Percentiles rank a stretch among this genome's conserved stretches.
phyloP scores from a whole-genome alignment of 768 basidiomycete species.

The Tulasnella sp. region DNA sequence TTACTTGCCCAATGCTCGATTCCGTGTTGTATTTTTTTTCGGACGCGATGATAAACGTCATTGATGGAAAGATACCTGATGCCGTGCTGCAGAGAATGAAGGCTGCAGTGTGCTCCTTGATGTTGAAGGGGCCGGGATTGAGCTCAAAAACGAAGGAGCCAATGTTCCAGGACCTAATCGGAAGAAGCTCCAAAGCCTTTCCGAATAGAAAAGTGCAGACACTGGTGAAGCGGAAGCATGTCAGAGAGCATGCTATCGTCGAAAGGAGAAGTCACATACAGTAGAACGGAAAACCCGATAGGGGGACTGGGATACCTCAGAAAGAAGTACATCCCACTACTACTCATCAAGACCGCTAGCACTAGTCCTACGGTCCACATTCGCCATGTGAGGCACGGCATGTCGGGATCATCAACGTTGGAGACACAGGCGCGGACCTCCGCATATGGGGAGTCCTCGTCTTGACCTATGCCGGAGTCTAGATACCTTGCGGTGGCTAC shows the following conservation, averaged over 20 bases:
- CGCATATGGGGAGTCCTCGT: constrained; percentile 94
- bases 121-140: constrained; percentile 94
- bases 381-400: constrained; percentile 87
- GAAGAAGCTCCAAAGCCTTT: constrained; percentile 69
- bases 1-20: constrained; percentile 52
- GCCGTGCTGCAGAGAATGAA: constrained; percentile 79
- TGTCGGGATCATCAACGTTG: constrained; percentile 97
- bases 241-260: constrained; percentile 23
- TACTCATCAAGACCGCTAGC: constrained; percentile 48
- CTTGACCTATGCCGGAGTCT: constrained; percentile 29
- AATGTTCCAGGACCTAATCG: constrained; percentile 36
- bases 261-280: constrained; percentile 48
- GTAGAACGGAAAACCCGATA: constrained; percentile 71
- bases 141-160: constrained; percentile 61
- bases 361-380: constrained; percentile 80
- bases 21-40: constrained; percentile 63
- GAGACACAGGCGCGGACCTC: constrained; percentile 98
- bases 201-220: constrained; percentile 88
- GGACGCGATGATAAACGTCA: constrained; percentile 80
- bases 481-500: background rate
- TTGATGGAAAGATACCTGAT: constrained; percentile 44
- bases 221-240: constrained; percentile 32
- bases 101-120: constrained; percentile 90
- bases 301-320: constrained; percentile 83
- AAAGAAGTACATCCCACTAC: constrained; percentile 87